Percentiles rank a stretch among this genome's conserved stretches.
phyloP scores from a whole-genome alignment of 148 eudicot genomes.

The Amaranthus palmeri region DNA sequence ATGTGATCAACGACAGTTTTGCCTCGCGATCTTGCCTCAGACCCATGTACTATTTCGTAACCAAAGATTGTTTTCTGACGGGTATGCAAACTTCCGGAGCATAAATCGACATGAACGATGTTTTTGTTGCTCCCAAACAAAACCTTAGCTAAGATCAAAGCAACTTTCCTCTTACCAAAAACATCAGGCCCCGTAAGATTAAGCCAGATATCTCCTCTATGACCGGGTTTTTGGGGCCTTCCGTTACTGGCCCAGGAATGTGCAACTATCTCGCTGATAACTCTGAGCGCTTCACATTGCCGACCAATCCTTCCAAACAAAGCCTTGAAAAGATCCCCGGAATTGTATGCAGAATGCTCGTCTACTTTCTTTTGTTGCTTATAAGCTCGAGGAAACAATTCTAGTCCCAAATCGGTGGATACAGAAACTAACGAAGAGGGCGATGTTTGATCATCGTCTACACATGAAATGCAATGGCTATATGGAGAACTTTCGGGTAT shows the following conservation, averaged over 20 bases:
- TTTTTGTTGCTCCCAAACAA: constrained; percentile 45
- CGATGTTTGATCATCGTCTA: constrained; percentile 35
- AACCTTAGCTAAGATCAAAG: constrained; percentile 50
- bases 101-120: constrained; percentile 45
- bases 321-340: constrained; percentile 44
- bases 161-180: constrained; percentile 55
- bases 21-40: constrained; percentile 40
- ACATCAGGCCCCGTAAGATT: constrained; percentile 58
- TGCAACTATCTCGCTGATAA: constrained; percentile 44
- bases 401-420: constrained; percentile 48
- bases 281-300: constrained; percentile 61
- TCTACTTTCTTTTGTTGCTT: constrained; percentile 31
- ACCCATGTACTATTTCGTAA: constrained; percentile 16
- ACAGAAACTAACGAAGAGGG: constrained; percentile 55
- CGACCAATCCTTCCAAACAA: constrained; percentile 47
- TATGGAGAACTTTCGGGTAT: constrained; percentile 22
- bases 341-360: constrained; percentile 26
- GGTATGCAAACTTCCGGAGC: constrained; percentile 19
- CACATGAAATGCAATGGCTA: constrained; percentile 32
- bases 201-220: constrained; percentile 67
- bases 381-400: constrained; percentile 22
- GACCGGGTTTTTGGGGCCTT: constrained; percentile 27
- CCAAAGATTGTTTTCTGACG: constrained; percentile 14
- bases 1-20: constrained; percentile 57
- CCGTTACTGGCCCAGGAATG: constrained; percentile 31